Evolutionary conservation across 495 filamentous ascomycete genomes (phyloP).

Genomic region (Aspergillus sclerotioniger): DNA sequence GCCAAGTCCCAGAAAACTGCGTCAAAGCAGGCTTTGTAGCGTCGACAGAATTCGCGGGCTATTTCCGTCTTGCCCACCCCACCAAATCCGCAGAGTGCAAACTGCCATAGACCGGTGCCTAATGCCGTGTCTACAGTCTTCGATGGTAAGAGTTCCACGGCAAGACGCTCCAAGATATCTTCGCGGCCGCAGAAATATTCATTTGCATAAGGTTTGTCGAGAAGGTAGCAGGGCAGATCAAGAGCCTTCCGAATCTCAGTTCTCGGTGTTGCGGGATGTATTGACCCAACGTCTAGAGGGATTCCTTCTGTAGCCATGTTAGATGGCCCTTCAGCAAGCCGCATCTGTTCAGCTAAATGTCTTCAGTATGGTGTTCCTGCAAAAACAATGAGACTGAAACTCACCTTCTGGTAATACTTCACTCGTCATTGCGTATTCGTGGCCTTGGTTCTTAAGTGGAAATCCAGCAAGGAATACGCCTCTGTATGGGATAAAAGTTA

Average conservation of each 20-base stretch:
- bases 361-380: no score
- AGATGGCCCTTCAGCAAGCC: no score
- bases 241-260: slow-evolving; percentile 9
- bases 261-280: no score
- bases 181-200: slow-evolving; percentile 28
- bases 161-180: slow-evolving; percentile 26
- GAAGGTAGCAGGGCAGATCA: slow-evolving; percentile 19
- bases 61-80: slow-evolving; percentile 44
- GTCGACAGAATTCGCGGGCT: slow-evolving; percentile 30
- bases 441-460: no score
- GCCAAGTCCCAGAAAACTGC: slow-evolving; percentile 43
- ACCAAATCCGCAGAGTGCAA: slow-evolving; percentile 37
- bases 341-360: no score
- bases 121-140: slow-evolving; percentile 15
- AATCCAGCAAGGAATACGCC: no score
- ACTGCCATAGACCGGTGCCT: slow-evolving; percentile 14
- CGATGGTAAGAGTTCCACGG: slow-evolving; percentile 23
- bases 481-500: no score
- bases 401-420: no score
- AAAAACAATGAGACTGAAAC: no score
- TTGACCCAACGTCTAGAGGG: no score
- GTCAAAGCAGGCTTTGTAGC: slow-evolving; percentile 30
- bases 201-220: slow-evolving; percentile 22
- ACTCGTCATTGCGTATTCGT: no score
- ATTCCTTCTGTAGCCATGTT: no score